Percentiles rank a stretch among this genome's conserved stretches.
These are phyloP conservation scores for Litsea cubeba DNA, from an alignment of 164 flowering plant species.

Conservation along the genomic window DNA sequence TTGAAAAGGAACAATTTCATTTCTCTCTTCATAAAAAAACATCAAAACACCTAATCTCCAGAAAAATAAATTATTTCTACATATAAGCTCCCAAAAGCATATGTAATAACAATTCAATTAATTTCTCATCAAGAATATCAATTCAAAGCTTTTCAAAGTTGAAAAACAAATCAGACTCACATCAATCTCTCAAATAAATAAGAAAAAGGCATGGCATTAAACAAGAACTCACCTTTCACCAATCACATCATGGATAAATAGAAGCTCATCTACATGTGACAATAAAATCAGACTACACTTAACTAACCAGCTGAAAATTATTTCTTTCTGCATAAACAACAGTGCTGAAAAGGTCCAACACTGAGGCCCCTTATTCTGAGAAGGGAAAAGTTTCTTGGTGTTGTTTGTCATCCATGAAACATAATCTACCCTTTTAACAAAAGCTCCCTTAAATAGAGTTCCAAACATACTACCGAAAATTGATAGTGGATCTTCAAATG, in stretches of 20 bases:
- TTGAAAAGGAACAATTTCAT: too few relatives aligned
- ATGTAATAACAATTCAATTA: too few relatives aligned
- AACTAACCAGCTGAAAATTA: constrained; percentile 88
- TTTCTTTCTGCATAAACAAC: constrained; percentile 68
- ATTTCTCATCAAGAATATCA: not conserved
- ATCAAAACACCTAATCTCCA: too few relatives aligned
- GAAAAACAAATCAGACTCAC: not conserved
- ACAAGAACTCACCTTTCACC: constrained; percentile 61
- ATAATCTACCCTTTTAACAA: constrained; percentile 81
- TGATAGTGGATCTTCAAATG: constrained; percentile 91
- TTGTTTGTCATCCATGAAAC: constrained; percentile 96
- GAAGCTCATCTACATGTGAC: not conserved
- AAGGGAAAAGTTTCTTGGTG: constrained; percentile 51
- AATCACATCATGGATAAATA: constrained; percentile 25
- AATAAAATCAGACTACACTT: not conserved
- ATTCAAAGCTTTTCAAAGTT: not conserved
- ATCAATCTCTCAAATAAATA: not conserved
- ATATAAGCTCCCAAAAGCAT: too few relatives aligned
- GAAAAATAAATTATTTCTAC: too few relatives aligned
- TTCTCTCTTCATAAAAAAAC: too few relatives aligned
- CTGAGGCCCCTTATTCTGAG: constrained; percentile 42
- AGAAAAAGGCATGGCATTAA: too few relatives aligned
- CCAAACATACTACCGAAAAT: constrained; percentile 19
- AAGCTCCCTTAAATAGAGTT: constrained; percentile 82
- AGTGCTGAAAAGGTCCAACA: constrained; percentile 98